These are phyloP conservation scores for Nicotiana knightiana DNA, from an alignment of 257 asterid species.

Conservation along the genomic window DNA sequence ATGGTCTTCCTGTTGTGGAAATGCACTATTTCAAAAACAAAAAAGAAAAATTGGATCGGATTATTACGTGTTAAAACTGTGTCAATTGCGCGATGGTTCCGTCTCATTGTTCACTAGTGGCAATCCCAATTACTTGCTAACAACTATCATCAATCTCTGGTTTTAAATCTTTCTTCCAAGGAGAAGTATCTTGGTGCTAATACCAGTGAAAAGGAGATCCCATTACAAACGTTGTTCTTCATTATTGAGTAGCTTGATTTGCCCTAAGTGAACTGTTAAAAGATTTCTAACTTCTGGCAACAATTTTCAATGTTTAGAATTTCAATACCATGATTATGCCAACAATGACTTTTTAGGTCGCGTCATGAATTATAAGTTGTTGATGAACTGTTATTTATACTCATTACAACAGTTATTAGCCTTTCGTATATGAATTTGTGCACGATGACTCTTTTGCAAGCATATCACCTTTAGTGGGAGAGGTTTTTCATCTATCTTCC, in stretches of 20 bases:
- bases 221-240: not conserved
- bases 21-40: not conserved
- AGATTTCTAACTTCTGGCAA: not conserved
- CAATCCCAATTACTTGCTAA: not conserved
- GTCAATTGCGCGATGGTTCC: not conserved
- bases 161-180: not conserved
- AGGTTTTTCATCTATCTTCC: not conserved
- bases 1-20: not conserved
- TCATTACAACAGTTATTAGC: not conserved
- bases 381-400: not conserved
- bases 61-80: not conserved
- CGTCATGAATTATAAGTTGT: not conserved
- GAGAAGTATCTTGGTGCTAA: not conserved
- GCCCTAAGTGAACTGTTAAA: not conserved
- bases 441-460: not conserved
- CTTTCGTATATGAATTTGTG: not conserved
- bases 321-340: not conserved
- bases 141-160: not conserved
- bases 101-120: not conserved
- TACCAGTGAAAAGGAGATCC: constrained; percentile 2
- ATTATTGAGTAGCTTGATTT: not conserved
- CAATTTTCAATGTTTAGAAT: not conserved
- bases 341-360: not conserved
- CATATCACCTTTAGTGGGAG: not conserved
- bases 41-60: not conserved